phyloP scores from a whole-genome alignment of 2,329 filamentous ascomycete species.

The Atkinsonella hypoxylon region DNA sequence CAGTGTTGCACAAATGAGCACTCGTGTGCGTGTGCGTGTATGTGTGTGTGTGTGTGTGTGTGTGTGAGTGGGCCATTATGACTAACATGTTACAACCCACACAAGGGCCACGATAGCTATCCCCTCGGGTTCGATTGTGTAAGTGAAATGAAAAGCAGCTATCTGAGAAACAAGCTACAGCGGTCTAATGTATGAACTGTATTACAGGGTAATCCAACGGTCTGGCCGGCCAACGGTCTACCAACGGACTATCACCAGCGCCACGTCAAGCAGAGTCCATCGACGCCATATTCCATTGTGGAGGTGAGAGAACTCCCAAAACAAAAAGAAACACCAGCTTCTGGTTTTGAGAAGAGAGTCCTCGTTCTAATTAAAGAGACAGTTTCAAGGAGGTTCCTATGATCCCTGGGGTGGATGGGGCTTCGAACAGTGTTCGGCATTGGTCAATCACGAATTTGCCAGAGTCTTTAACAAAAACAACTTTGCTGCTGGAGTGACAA shows the following conservation, averaged over 20 bases:
- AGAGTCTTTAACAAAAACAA: conserved; percentile 72
- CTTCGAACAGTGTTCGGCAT: conserved; percentile 51
- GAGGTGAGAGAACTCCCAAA: conserved; percentile 27
- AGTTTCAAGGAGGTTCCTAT: conserved; percentile 61
- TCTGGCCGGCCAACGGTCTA: conserved; percentile 50
- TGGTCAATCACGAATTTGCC: conserved; percentile 63
- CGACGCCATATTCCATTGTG: conserved; percentile 52
- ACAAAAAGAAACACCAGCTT: background rate
- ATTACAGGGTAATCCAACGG: conserved; percentile 25
- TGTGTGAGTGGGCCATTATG: background rate
- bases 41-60: too few species aligned
- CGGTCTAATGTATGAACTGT: background rate
- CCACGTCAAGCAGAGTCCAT: conserved; percentile 43
- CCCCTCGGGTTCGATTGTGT: conserved; percentile 34
- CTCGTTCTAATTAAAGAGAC: background rate
- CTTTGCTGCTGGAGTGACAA: conserved; percentile 50
- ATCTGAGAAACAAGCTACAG: background rate
- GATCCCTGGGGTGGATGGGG: conserved; percentile 65
- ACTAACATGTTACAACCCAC: conserved; percentile 3
- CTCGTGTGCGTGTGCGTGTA: too few species aligned
- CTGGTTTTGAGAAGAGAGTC: background rate
- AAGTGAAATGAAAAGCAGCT: background rate
- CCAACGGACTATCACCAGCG: conserved; percentile 31
- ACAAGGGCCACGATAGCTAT: conserved; percentile 23
- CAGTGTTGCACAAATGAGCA: too few species aligned